phyloP scores from a whole-genome alignment of 2,329 filamentous ascomycete species.

The Xylariaceae sp. region DNA sequence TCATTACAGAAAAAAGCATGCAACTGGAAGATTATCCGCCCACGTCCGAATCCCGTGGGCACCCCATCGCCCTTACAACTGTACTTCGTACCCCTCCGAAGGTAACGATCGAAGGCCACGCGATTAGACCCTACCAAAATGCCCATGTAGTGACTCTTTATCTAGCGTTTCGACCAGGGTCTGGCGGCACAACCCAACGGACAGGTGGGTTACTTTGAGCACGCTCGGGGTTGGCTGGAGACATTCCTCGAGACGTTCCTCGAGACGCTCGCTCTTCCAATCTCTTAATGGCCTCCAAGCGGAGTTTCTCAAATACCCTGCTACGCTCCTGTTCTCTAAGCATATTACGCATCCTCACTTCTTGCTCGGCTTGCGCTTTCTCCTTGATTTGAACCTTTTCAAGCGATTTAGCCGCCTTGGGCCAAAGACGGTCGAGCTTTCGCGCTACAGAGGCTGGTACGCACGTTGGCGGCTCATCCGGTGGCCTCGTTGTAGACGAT shows the following conservation, averaged over 20 bases:
- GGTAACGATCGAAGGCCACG: neutral
- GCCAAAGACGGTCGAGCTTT: slow-evolving; percentile 48
- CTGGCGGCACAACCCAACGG: slow-evolving; percentile 2
- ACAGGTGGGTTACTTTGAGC: slow-evolving; percentile 10
- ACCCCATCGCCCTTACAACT: neutral
- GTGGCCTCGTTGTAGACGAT: slow-evolving; percentile 42
- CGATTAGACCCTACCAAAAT: neutral
- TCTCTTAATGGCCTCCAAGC: slow-evolving; percentile 43
- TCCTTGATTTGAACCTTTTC: slow-evolving; percentile 40
- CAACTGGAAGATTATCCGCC: neutral
- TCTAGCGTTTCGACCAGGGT: neutral
- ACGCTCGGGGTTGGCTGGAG: slow-evolving; percentile 17
- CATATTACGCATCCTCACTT: slow-evolving; percentile 40
- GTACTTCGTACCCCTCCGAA: neutral
- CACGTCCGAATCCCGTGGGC: neutral
- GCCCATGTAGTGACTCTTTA: neutral
- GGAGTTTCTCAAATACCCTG: slow-evolving; percentile 45
- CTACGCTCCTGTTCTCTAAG: slow-evolving; percentile 48
- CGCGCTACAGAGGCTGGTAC: slow-evolving; percentile 40
- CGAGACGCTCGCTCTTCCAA: slow-evolving; percentile 30
- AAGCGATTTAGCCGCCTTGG: slow-evolving; percentile 43
- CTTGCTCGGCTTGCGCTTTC: slow-evolving; percentile 44
- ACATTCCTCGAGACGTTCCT: slow-evolving; percentile 15
- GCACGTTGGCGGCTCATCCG: slow-evolving; percentile 36
- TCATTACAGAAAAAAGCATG: neutral